Evolutionary conservation across 75 land plant species (phyloP), one percentile per base, ranked within the genome.

Genomic region (Selaginella tamariscina): DNA sequence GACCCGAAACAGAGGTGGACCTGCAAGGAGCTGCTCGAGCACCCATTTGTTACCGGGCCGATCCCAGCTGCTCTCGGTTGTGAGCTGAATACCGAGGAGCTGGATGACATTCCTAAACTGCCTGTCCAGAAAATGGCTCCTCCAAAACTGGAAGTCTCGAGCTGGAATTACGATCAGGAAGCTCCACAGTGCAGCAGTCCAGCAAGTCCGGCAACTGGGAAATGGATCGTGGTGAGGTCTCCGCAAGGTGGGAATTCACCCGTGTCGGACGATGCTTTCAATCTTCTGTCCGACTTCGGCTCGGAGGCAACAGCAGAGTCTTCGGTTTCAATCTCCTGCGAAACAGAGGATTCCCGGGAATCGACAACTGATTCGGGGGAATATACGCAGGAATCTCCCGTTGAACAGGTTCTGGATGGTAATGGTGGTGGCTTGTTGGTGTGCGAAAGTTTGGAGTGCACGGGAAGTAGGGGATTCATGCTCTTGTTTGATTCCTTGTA

Each of bases 1-100:
- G 81, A 86, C 2, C 75, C 79, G 1, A 56, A 26, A 0, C 32
- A 69, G 65, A 59, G 93, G 64, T 88, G 93, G 93, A 86, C 75
- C 33, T 59, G 64, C 55, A 75, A 75, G 54, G 69, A 77, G 77
- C 77, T 88, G 32, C 73, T 88, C 9, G 32, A 63, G 28, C 93
- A 88, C 33, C 75, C 75, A 15, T 75, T 75, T 31, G 62, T 73
- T 32, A 30, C 0, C 0, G 31, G 29, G 71, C 49, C 49, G 49
- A 5, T 15, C 11, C 49, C 15, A 15, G 15, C 15, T 15, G 49
- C 49, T 5, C 11, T 15, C 11, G 11, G 11, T 5, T 15, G 49
- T 5, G 11, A 15, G 15, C 11, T 15, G 5, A 39, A 15, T 15
- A 15, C 49, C 5, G 49, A 15, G 49, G 49, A 39, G 5, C 15